Base-by-base conservation (phyloP, 805 yeast species). In the Spathaspora gorwiae region DNA sequence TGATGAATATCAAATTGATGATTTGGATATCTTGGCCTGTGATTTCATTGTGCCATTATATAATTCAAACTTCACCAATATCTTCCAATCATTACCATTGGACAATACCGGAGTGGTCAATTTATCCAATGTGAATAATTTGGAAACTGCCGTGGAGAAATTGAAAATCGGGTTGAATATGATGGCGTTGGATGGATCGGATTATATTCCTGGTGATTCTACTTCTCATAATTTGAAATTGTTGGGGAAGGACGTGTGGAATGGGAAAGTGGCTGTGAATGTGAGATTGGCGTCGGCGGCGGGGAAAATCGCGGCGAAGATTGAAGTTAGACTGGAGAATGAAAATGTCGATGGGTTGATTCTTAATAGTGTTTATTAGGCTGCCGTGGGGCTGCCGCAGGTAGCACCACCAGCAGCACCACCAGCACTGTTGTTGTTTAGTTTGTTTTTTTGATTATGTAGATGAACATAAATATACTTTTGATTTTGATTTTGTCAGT, bases 1-100 rank as follows among this genome's bases (percentile, higher is more conserved):
- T 53, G 98, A 94, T 65, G 96, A 90, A 66, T 94, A 92, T 66
- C 94, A 84, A 62, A 79, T 94, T 53, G 97, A 89, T 65, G 85
- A 84, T 47, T 72, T 90, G 57, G 81, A 79, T 47, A 62, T 92
- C 45, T 67, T 68, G 7, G 81, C 94, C 8, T 96, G 96, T 33
- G 97, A 90, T 62, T 92, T 82, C 66, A 74, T 89, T 47, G 66
- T 72, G 44, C 95, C 96, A 43, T 73, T 89, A 24, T 88, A 80
- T 62, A 79, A 84, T 50, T 88, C 94, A 37, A 80, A 83, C 66
- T 90, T 90, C 62, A 79, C 84, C 6, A 72, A 77, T 37, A 70
- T 79, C 34, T 89, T 84, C 73, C 96, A 87, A 56, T 88, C 81
- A 64, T 73, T 90, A 51, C 71, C 78, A 8, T 61, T 70, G 48